Percentiles rank a stretch among this genome's conserved stretches.
Conservation (phyloP, 306 rosid species). For the Vigna hirtella region DNA sequence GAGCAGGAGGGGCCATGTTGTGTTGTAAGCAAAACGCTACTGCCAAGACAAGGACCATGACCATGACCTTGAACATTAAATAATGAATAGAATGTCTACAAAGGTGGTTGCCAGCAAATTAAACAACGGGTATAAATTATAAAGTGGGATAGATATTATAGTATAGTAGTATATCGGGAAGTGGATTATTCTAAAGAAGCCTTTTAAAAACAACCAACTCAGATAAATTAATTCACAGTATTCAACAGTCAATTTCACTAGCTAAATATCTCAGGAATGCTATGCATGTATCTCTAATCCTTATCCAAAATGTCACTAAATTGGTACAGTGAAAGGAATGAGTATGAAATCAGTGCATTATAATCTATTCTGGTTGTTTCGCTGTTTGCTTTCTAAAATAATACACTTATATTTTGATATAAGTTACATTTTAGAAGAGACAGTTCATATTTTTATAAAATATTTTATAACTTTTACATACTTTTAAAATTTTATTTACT, state of each 20-base stretch:
- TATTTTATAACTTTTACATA: too few relatives aligned
- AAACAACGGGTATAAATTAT: conserved; percentile 2
- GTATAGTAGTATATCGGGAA: not conserved
- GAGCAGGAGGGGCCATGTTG: not conserved
- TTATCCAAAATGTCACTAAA: not conserved
- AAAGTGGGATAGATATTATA: not conserved
- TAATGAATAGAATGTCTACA: conserved; percentile 5
- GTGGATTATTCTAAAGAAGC: not conserved
- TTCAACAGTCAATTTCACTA: conserved; percentile 2
- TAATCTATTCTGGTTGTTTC: not conserved
- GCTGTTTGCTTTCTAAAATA: not conserved
- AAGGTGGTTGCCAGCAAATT: conserved; percentile 30
- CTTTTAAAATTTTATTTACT: too few relatives aligned
- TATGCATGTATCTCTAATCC: not conserved
- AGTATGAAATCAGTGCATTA: not conserved
- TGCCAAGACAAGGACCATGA: conserved; percentile 29
- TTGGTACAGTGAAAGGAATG: conserved; percentile 20
- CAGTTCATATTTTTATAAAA: too few relatives aligned
- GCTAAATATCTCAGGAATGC: not conserved
- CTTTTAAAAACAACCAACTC: not conserved
- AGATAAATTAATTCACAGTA: not conserved
- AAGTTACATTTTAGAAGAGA: too few relatives aligned
- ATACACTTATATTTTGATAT: too few relatives aligned
- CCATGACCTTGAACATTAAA: not conserved
- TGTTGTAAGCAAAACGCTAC: not conserved